Evolutionary conservation across 768 basidiomycete genomes (phyloP), one percentile per base, ranked within the genome.

Genomic region (Russula griseocarnosa): DNA sequence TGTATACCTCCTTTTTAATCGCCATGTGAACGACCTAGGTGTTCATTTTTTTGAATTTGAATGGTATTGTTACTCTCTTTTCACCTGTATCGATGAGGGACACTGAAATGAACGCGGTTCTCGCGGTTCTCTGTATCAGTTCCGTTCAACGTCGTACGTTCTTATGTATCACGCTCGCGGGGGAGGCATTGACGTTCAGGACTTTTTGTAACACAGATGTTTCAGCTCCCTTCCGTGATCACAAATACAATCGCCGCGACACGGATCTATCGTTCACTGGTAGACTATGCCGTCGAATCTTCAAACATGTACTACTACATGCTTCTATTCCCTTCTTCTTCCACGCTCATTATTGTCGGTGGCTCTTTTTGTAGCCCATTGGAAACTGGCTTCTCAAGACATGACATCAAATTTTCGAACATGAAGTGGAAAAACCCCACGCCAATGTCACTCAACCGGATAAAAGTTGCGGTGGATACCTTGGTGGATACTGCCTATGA

Each of bases 31-130:
- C 8, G 32, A 9, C 20, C 53, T 2, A 65, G 63, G 53, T 55
- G 20, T 61, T 65, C 16, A 51, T 65, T 34, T 11, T 1, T 26
- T 42, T 65, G 32, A 44, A 65, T 18, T 18, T 65, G 40, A 60
- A 65, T 6, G 47, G 58, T 60, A 42, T 49, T 24, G 22, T 49
- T 22, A 0, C 22, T 22, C 11, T 47, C 47, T 26, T 49, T 3
- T 3, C 22, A 0, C 38, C 38, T 18, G 16, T 40, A 40, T 40
- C 16, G 5, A 18, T 40, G 38, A 40, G 6, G 38, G 47, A 24
- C 13, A 26, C 3, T 6, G 4, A 1, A 14, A 24, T 49, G 22
- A 49, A 49, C 14, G 5, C 24, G 5, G 16, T n/a, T n/a, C n/a
- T n/a, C n/a, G n/a, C n/a, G n/a, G n/a, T 49, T 24, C 4, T 49